These are phyloP conservation scores for Hypoxylon sp. DNA, from an alignment of 2,329 filamentous ascomycete species.

Conservation along the genomic window DNA sequence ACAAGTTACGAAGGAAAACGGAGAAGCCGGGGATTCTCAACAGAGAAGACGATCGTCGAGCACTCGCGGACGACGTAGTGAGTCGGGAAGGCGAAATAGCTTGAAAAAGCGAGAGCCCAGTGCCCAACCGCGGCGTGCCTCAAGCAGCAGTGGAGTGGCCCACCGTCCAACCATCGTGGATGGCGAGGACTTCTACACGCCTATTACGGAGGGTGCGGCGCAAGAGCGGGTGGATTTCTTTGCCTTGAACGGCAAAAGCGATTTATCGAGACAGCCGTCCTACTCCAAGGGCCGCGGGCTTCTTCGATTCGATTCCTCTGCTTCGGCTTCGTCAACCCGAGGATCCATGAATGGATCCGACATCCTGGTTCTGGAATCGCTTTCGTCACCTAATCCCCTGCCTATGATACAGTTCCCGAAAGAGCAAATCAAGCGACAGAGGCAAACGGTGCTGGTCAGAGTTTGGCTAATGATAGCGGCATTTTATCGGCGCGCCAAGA, in stretches of 20 bases:
- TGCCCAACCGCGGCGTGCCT: conserved; percentile 54
- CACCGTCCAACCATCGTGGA: conserved; percentile 56
- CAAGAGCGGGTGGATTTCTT: conserved; percentile 54
- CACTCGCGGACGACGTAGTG: conserved; percentile 54
- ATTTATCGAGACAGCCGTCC: conserved; percentile 51
- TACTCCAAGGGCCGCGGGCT: conserved; percentile 54
- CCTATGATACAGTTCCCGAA: conserved; percentile 63
- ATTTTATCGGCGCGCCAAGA: conserved; percentile 82
- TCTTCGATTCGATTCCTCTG: conserved; percentile 56
- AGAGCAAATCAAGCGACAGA: conserved; percentile 59
- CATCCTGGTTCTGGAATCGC: conserved; percentile 50
- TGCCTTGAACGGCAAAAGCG: conserved; percentile 52
- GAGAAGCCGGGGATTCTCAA: conserved; percentile 49
- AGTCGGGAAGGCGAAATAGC: conserved; percentile 59
- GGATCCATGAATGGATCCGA: conserved; percentile 53
- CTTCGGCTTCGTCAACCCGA: conserved; percentile 53
- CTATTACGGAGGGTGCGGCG: conserved; percentile 50
- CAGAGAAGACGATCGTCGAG: conserved; percentile 49
- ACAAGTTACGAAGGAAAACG: conserved; percentile 75
- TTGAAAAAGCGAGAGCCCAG: conserved; percentile 62
- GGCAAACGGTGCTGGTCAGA: conserved; percentile 68
- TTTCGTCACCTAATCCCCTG: conserved; percentile 56
- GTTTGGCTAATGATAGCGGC: conserved; percentile 92
- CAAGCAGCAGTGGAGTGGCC: conserved; percentile 52
- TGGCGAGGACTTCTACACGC: conserved; percentile 60